A percentile compares a stretch with the other conserved stretches of the same genome.
Evolutionary conservation across 495 filamentous ascomycete species (phyloP).

Genomic region (Evernia prunastri): DNA sequence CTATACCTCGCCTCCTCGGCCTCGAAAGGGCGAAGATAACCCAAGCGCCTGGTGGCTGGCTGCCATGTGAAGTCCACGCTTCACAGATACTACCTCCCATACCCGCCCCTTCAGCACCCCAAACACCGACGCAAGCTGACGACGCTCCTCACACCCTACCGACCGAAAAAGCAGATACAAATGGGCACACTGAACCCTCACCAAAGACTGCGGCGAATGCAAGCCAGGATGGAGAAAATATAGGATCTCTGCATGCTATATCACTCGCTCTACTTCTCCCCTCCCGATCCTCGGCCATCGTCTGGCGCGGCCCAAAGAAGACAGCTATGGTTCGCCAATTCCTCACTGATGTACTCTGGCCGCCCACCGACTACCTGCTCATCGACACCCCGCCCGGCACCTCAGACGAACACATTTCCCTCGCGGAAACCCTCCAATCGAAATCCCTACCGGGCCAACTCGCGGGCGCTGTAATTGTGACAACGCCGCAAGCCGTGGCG

Average conservation of each 20-base stretch:
- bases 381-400: slow-evolving; percentile 96
- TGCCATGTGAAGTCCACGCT: slow-evolving; percentile 75
- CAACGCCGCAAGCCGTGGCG: slow-evolving; percentile 89
- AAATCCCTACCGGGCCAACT: slow-evolving; percentile 38
- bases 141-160: slow-evolving; percentile 14
- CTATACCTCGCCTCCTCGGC: slow-evolving; percentile 87
- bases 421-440: slow-evolving; percentile 75
- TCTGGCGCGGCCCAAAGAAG: slow-evolving; percentile 98
- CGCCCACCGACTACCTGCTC: slow-evolving; percentile 76
- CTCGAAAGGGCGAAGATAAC: slow-evolving; percentile 85
- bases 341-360: slow-evolving; percentile 84
- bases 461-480: slow-evolving; percentile 85
- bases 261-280: slow-evolving; percentile 86
- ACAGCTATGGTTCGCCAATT: slow-evolving; percentile 99
- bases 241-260: slow-evolving; percentile 78
- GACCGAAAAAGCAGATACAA: neutral
- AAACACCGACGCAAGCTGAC: slow-evolving; percentile 21
- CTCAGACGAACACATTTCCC: slow-evolving; percentile 92
- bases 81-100: slow-evolving; percentile 30
- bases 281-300: slow-evolving; percentile 77
- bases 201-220: neutral
- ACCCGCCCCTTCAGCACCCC: slow-evolving; percentile 18
- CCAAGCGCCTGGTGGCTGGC: slow-evolving; percentile 82
- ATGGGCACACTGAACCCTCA: neutral
- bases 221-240: neutral